These are phyloP conservation scores for Dipteronia dyeriana DNA, from an alignment of 345 rosid genomes.

Conservation along the genomic window DNA sequence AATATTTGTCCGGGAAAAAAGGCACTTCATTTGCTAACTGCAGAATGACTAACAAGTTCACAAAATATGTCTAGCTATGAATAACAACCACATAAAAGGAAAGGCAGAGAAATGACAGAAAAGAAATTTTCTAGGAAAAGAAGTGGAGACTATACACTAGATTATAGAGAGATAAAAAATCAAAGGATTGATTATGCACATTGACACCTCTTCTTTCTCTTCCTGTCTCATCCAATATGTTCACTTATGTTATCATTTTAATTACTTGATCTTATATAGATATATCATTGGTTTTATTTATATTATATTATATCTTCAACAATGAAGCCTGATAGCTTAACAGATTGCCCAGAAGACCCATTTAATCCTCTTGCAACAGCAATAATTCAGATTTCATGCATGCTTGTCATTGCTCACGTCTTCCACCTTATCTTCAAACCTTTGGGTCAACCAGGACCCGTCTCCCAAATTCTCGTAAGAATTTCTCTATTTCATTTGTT, in stretches of 20 bases:
- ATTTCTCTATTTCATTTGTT: neutral
- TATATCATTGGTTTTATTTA: neutral
- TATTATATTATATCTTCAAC: neutral
- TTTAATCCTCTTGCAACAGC: conserved; percentile 74
- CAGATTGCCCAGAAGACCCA: conserved; percentile 38
- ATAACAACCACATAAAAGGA: conserved; percentile 14
- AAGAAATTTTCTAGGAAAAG: conserved; percentile 17
- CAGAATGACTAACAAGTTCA: neutral
- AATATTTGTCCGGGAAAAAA: neutral
- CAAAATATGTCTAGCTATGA: neutral
- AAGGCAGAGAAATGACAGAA: neutral
- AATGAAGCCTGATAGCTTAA: conserved; percentile 33
- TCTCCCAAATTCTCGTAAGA: conserved; percentile 81
- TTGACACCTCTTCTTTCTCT: neutral
- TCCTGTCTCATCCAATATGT: neutral
- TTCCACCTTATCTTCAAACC: conserved; percentile 76
- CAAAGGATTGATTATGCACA: neutral
- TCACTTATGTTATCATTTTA: neutral
- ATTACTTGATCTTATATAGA: neutral
- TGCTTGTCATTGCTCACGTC: conserved; percentile 82
- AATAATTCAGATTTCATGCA: conserved; percentile 61
- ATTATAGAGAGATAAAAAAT: neutral
- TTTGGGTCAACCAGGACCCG: conserved; percentile 76
- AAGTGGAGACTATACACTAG: neutral
- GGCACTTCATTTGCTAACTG: neutral